Conservation (phyloP, 495 filamentous ascomycete genomes). For the Elasticomyces elasticus region DNA sequence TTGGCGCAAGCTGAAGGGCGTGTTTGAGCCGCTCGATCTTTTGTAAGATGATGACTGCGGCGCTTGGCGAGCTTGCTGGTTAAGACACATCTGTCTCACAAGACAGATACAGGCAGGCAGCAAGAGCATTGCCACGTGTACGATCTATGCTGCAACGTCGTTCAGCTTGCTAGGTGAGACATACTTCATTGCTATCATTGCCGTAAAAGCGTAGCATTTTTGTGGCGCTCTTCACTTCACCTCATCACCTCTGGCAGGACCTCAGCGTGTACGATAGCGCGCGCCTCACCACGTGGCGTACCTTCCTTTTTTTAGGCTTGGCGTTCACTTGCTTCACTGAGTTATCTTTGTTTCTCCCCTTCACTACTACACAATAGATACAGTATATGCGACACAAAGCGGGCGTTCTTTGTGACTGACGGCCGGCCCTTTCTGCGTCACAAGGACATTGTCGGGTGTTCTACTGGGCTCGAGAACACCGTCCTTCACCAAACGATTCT, state of each 20-base stretch:
- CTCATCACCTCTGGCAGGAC: neutral
- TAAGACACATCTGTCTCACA: neutral
- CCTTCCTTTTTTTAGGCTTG: neutral
- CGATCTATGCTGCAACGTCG: no score
- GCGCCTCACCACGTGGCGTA: neutral
- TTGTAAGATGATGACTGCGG: neutral
- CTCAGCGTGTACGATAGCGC: neutral
- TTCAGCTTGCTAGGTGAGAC: no score
- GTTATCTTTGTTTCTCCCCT: neutral
- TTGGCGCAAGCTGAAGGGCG: conserved; percentile 41
- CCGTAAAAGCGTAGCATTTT: neutral
- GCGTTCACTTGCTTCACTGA: neutral
- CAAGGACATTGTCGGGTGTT: neutral
- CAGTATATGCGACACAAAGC: neutral
- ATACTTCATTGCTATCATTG: no score
- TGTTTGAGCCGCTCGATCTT: neutral
- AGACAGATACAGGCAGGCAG: no score
- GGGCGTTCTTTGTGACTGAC: neutral
- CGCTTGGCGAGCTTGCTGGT: neutral
- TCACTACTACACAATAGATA: neutral
- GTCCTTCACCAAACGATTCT: no score
- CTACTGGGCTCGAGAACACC: no score
- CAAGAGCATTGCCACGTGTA: no score
- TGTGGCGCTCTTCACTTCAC: no score
- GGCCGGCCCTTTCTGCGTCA: neutral